Base-by-base conservation (phyloP, 768 basidiomycete genomes). In the Lyophyllum atratum region DNA sequence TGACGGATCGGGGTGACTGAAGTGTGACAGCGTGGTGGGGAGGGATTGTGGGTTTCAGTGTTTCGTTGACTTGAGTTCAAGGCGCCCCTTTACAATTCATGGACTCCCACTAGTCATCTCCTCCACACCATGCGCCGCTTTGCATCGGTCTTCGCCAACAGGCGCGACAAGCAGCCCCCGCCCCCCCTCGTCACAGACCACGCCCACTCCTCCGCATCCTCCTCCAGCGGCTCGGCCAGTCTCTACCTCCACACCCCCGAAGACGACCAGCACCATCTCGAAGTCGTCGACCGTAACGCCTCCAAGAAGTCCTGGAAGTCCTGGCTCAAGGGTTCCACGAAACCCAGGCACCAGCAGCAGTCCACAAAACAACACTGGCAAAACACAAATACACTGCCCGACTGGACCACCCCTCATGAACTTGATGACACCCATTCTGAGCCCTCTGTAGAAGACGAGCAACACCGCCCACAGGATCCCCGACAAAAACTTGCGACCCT, bases 181-280 rank as follows among this genome's bases (percentile, higher is more conserved):
- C 58, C 64, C 10, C 66, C 60, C 11, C 61, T 55, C 22, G 42
- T 63, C 57, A 52, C 65, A 39, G 67, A 80, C 66, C 76, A 72
- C 44, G 72, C 75, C 14, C 74, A 76, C 48, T 86, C 86, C 12
- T 81, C 82, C 8, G 80, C 82, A 4, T 79, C 83, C 10, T 86
- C 86, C 5, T 89, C 86, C n/a, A 81, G 79, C 29, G 83, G 81
- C 40, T 84, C 82, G 39, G 80, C 79, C 26, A 85, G 81, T 21
- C 69, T 82, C 54, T 80, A 74, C 43, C 68, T 85, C 34, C 84
- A 78, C 54, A 87, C 86, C 7, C 85, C 86, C 44, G 84, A 84
- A 64, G 87, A 88, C 52, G 82, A 85, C 59, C 67, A 71, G 19
- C 55, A 58, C 17, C 52, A 54, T n/a, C 31, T 61, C 43, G 52